Evolutionary conservation across 805 yeast species (phyloP).

Genomic region (Ogataea paraovalis): DNA sequence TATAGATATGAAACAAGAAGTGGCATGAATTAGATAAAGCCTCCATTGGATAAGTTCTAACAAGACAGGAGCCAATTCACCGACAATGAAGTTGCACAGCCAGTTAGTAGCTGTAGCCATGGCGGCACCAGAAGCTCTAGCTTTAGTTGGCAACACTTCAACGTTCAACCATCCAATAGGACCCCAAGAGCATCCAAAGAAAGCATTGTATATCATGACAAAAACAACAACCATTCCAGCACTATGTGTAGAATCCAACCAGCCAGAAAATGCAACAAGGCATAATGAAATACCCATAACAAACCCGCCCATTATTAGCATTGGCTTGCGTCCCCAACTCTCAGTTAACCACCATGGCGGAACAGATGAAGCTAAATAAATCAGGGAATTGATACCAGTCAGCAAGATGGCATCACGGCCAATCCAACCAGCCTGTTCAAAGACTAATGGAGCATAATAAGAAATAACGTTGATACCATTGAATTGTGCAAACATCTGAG

Average conservation of each 20-base stretch:
- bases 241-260: conserved; percentile 44
- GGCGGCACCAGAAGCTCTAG: conserved; percentile 87
- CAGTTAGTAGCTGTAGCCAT: conserved; percentile 89
- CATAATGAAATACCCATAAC: conserved; percentile 72
- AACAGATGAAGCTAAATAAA: conserved; percentile 58
- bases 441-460: conserved; percentile 90
- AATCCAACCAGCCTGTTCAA: conserved; percentile 92
- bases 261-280: conserved; percentile 59
- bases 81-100: conserved; percentile 89
- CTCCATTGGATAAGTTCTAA: conserved; percentile 76
- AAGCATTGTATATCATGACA: conserved; percentile 76
- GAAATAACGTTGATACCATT: conserved; percentile 92
- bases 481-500: conserved; percentile 89
- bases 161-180: conserved; percentile 88
- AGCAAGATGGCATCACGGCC: conserved; percentile 84
- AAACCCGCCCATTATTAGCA: conserved; percentile 72
- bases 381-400: conserved; percentile 76
- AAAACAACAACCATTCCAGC: conserved; percentile 69
- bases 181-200: conserved; percentile 91
- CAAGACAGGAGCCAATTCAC: conserved; percentile 84
- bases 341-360: conserved; percentile 93
- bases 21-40: conserved; percentile 76
- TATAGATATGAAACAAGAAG: conserved; percentile 70
- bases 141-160: conserved; percentile 79
- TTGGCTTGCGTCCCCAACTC: conserved; percentile 87